Evolutionary conservation across 208 protist species (phyloP).

Genomic region (Entamoeba histolytica): DNA sequence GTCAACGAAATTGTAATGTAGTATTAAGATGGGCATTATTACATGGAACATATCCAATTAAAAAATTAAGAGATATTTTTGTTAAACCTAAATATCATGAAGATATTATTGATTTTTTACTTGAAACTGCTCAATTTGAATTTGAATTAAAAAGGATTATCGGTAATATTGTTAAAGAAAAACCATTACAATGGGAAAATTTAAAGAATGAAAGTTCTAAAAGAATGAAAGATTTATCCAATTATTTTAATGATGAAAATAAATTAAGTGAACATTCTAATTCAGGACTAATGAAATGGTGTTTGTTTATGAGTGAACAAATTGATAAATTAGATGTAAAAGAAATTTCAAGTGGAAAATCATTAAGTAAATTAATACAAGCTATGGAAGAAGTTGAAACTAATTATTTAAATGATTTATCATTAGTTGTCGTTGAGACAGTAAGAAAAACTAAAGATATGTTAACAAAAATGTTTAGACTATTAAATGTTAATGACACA

Average conservation of each 20-base stretch:
- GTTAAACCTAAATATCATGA: constrained; percentile 7
- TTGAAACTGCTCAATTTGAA: constrained; percentile 72
- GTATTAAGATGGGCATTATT: constrained; percentile 75
- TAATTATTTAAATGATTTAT: constrained; percentile 59
- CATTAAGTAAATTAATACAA: constrained; percentile 71
- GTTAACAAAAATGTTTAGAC: constrained; percentile 69
- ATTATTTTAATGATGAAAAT: constrained; percentile 70
- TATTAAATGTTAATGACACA: constrained; percentile 60
- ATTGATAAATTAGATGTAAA: constrained; percentile 36
- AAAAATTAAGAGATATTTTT: too few species aligned
- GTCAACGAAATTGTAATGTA: constrained; percentile 64
- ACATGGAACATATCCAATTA: background rate
- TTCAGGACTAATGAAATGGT: constrained; percentile 68
- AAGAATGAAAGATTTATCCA: constrained; percentile 47
- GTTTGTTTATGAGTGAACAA: constrained; percentile 52
- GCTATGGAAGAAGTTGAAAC: constrained; percentile 78
- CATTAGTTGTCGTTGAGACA: constrained; percentile 50
- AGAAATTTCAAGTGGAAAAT: constrained; percentile 52
- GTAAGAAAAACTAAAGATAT: constrained; percentile 54
- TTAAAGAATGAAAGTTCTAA: background rate
- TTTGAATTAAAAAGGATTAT: constrained; percentile 42
- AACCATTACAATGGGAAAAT: background rate
- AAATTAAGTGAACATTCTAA: constrained; percentile 51
- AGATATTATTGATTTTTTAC: constrained; percentile 53
- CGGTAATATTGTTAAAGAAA: background rate